phyloP scores from a whole-genome alignment of 495 filamentous ascomycete species.

The Daldinia decipiens region DNA sequence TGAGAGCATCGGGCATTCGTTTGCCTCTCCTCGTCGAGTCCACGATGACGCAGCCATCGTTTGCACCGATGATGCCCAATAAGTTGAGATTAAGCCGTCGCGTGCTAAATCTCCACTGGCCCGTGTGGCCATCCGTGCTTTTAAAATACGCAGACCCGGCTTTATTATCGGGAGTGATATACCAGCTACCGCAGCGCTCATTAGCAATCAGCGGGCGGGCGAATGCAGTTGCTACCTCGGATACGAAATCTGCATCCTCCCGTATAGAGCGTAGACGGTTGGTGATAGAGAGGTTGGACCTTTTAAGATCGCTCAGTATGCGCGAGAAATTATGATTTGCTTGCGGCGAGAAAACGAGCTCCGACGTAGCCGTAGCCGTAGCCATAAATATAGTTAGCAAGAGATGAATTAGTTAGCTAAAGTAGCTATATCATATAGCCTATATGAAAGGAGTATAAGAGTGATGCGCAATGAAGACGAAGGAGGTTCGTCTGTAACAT shows the following conservation, averaged over 20 bases:
- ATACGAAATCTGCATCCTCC: conserved; percentile 74
- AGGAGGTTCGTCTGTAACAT: not conserved
- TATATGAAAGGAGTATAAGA: not conserved
- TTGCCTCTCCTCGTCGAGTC: conserved; percentile 96
- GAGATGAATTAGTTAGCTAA: not conserved
- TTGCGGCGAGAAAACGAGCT: conserved; percentile 61
- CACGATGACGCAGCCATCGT: conserved; percentile 88
- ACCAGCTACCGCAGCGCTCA: conserved; percentile 96
- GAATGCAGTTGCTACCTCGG: conserved; percentile 60
- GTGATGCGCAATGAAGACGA: not conserved
- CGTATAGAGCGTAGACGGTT: conserved; percentile 83
- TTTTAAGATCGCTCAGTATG: conserved; percentile 69
- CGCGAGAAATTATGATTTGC: conserved; percentile 64
- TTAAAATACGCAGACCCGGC: conserved; percentile 90
- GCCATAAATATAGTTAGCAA: conserved; percentile 3
- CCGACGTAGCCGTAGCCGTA: conserved; percentile 45
- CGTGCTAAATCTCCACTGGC: conserved; percentile 87
- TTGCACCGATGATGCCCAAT: conserved; percentile 66
- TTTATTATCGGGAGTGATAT: conserved; percentile 75
- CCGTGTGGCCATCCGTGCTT: conserved; percentile 93
- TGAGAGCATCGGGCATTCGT: conserved; percentile 90
- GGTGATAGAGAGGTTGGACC: conserved; percentile 76
- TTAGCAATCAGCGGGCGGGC: conserved; percentile 88
- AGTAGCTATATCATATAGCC: too few relatives aligned
- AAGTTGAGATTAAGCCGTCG: conserved; percentile 86